Base-by-base conservation (phyloP, 345 rosid genomes). In the Salix caprea region DNA sequence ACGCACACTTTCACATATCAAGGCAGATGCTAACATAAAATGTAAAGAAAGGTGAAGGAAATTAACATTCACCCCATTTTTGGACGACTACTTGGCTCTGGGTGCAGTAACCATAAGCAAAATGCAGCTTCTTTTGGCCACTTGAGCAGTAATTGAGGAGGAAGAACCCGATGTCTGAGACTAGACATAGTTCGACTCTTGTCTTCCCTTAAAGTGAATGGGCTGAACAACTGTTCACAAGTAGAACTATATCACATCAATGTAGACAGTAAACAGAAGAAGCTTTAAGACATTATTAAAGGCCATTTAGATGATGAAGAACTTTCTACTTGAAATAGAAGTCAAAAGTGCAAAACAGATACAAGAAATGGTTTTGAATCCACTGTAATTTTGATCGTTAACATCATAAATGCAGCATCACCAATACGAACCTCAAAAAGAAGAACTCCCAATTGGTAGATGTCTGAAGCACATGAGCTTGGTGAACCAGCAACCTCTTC, bases 161-260 rank as follows among this genome's bases (percentile, higher is more conserved):
- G 98, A 88, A 96, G 99, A 79, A 96, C 90, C 12, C 99, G 94
- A 84, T 96, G 97, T 84, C 96, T 88, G 85, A 96, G 81, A 80
- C 97, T 91, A 68, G 94, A 89, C 99, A 96, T 93, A 40, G 94
- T 96, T 84, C 84, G 83, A 71, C 90, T 83, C 85, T 91, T 93
- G 74, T 92, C 97, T 72, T 90, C 97, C 79, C 88, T 83, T 56
- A 91, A 88, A 74, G 85, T 76, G 67, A 87, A 89, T 3, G 91
- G 91, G 78, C 93, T 89, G 78, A 92, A 89, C 76, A 92, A 80
- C 97, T 90, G 82, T 72, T 79, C 40, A 83, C 18, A 50, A 76
- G 76, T 40, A 76, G 71, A 80, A 83, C 72, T 72, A 74, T 69
- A 75, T 77, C 74, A 65, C 73, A 84, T 87, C 72, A 85, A 76